Evolutionary conservation across 2,329 filamentous ascomycete species (phyloP).

Genomic region (Penicillium sp.): DNA sequence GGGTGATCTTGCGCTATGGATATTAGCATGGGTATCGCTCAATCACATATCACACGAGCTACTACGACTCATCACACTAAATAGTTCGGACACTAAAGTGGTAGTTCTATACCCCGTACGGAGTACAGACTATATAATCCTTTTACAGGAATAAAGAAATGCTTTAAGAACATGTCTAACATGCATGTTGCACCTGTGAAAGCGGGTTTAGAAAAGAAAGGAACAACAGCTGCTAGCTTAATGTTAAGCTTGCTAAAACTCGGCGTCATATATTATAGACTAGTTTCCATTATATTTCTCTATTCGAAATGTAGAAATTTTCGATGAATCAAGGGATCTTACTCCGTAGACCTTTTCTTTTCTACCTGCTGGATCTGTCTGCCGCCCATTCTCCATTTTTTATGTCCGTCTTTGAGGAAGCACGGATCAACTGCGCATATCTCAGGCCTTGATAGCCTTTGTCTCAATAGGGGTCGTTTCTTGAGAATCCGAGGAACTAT

Average conservation of each 20-base stretch:
- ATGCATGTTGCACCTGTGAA: not conserved
- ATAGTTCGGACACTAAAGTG: not conserved
- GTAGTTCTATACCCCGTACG: not conserved
- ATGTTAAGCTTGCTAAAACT: not conserved
- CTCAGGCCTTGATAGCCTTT: conserved; percentile 3
- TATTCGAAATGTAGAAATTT: not conserved
- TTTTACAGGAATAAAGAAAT: not conserved
- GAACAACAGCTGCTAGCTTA: not conserved
- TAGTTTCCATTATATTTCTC: not conserved
- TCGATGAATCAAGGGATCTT: not conserved
- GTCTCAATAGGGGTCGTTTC: not conserved
- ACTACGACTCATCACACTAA: not conserved
- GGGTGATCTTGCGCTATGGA: not conserved
- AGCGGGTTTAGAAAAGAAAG: not conserved
- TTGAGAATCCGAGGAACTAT: conserved; percentile 1
- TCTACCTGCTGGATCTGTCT: not conserved
- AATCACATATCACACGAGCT: not conserved
- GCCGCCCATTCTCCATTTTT: not conserved
- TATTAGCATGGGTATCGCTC: not conserved
- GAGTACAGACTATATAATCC: not conserved
- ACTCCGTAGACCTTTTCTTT: too few relatives aligned
- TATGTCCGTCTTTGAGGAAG: not conserved
- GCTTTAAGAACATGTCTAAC: too few relatives aligned
- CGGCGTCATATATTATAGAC: not conserved
- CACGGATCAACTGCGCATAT: not conserved